Conservation (phyloP, 2,329 filamentous ascomycete species). For the Pseudopithomyces chartarum region DNA sequence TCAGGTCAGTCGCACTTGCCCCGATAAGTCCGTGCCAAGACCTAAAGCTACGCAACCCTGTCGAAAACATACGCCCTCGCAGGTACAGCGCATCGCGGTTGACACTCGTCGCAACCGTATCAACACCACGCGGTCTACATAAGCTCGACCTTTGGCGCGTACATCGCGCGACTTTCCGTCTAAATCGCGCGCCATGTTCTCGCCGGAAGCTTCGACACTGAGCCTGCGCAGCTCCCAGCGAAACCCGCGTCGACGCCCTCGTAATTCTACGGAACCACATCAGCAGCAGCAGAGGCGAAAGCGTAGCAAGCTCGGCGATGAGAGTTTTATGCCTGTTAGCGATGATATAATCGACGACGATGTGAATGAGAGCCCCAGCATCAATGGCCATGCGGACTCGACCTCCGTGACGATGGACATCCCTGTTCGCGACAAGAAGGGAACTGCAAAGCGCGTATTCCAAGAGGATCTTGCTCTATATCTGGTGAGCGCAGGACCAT, state of each 20-base stretch:
- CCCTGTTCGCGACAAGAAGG: slow-evolving; percentile 48
- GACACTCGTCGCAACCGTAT: background rate
- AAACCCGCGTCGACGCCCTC: slow-evolving; percentile 53
- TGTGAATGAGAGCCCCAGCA: slow-evolving; percentile 35
- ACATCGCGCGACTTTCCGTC: slow-evolving; percentile 31
- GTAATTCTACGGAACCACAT: slow-evolving; percentile 50
- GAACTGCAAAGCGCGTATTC: slow-evolving; percentile 56
- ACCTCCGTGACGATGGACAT: slow-evolving; percentile 43
- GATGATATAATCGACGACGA: slow-evolving; percentile 30
- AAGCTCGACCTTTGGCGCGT: slow-evolving; percentile 30
- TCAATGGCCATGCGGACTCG: slow-evolving; percentile 40
- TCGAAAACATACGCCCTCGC: slow-evolving; percentile 3
- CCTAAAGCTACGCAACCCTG: slow-evolving; percentile 7
- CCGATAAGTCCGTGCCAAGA: slow-evolving; percentile 17
- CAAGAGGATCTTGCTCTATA: slow-evolving; percentile 72
- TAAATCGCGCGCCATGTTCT: slow-evolving; percentile 42
- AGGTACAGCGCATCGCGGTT: background rate
- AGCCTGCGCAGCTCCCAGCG: slow-evolving; percentile 47
- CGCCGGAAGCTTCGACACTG: slow-evolving; percentile 42
- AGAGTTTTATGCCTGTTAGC: slow-evolving; percentile 40
- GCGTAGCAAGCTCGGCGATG: slow-evolving; percentile 53
- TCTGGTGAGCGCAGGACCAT: slow-evolving; percentile 57
- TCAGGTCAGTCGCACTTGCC: background rate
- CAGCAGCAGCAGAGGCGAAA: slow-evolving; percentile 52
- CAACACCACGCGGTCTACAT: slow-evolving; percentile 17